Evolutionary conservation across 2,329 filamentous ascomycete species (phyloP).

Genomic region (Scleromitrula shiraiana): DNA sequence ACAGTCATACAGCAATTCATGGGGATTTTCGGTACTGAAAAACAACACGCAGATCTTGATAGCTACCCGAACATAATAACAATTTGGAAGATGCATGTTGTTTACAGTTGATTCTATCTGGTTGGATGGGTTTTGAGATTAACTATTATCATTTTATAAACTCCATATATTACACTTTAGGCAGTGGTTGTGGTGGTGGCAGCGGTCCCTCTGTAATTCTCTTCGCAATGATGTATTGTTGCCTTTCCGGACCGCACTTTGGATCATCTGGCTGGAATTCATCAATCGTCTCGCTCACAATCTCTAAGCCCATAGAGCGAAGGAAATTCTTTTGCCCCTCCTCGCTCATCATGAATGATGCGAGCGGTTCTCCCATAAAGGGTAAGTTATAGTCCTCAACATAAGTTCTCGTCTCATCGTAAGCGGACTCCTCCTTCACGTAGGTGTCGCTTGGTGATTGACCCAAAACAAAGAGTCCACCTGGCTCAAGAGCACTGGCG

Average conservation of each 20-base stretch:
- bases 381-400: conserved; percentile 20
- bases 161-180: background rate
- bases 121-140: background rate
- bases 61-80: too few species aligned
- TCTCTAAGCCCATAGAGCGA: conserved; percentile 20
- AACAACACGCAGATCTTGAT: too few species aligned
- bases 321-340: conserved; percentile 19
- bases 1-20: too few species aligned
- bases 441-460: conserved; percentile 24
- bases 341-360: conserved; percentile 20
- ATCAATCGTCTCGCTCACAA: conserved; percentile 19
- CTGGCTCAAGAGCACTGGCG: conserved; percentile 19
- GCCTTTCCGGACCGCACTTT: conserved; percentile 12
- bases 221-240: conserved; percentile 13
- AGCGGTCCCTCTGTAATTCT: conserved; percentile 3
- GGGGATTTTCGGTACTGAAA: too few species aligned
- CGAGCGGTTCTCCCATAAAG: conserved; percentile 21
- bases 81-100: too few species aligned
- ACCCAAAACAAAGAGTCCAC: conserved; percentile 25
- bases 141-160: background rate
- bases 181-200: conserved; percentile 6
- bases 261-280: conserved; percentile 19
- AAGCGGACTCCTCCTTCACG: conserved; percentile 20
- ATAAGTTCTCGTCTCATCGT: conserved; percentile 27
- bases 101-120: background rate